Evolutionary conservation across 805 yeast species (phyloP).

Genomic region (Spathaspora arborariae): DNA sequence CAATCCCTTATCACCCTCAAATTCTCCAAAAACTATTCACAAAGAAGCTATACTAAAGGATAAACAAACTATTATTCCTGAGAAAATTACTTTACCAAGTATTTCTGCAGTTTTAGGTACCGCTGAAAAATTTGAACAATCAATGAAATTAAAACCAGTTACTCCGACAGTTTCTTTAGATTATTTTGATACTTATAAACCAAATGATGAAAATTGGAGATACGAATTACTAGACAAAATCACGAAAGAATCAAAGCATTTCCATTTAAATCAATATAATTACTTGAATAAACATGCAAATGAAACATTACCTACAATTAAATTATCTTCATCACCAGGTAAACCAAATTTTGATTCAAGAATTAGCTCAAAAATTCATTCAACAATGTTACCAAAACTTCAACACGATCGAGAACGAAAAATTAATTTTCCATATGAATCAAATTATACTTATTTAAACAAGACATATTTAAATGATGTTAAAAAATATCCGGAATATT

Average conservation of each 20-base stretch:
- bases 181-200: conserved; percentile 43
- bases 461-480: conserved; percentile 48
- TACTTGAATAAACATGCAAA: conserved; percentile 21
- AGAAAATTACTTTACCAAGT: conserved; percentile 27
- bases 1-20: conserved; percentile 18
- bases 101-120: conserved; percentile 30
- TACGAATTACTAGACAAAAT: conserved; percentile 37
- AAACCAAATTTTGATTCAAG: conserved; percentile 39
- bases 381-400: conserved; percentile 12
- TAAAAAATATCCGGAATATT: conserved; percentile 44
- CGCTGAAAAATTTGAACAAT: conserved; percentile 14
- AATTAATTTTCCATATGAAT: conserved; percentile 51
- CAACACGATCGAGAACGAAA: conserved; percentile 24
- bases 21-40: too few species aligned
- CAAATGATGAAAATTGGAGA: conserved; percentile 43
- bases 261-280: conserved; percentile 25
- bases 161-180: conserved; percentile 42
- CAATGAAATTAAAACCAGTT: conserved; percentile 26
- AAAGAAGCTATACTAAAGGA: too few species aligned
- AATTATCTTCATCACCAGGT: conserved; percentile 4
- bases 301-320: conserved; percentile 4
- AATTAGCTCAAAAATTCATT: conserved; percentile 22
- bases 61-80: neutral
- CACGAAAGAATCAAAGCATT: conserved; percentile 20
- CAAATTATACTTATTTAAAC: conserved; percentile 48